Evolutionary conservation across 2,329 filamentous ascomycete genomes (phyloP), one percentile per base, ranked within the genome.

Genomic region (Tolypocladium tundrense): DNA sequence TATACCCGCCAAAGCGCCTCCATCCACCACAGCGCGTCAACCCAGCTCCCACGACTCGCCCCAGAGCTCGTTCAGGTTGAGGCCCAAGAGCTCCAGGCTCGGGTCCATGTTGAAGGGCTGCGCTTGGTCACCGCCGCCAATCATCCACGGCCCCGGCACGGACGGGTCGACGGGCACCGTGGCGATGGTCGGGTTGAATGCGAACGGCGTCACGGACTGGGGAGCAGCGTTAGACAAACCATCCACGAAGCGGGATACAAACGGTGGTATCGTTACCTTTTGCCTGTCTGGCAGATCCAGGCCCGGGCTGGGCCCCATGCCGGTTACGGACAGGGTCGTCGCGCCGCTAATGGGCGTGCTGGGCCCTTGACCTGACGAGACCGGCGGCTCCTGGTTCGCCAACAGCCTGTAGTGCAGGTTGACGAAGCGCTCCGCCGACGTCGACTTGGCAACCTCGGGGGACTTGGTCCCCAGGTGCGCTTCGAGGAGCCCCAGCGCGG

Each of bases 391-490:
- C 65, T 84, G 81, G 59, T 80, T 79, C 4, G 79, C 78, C 27
- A 83, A 68, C 56, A 85, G 73, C 63, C 79, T 79, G 65, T 81
- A 82, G 67, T 85, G 81, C 37, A 85, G 70, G 58, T 77, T 78
- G 62, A 85, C 78, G 63, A 85, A 85, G 21, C 81, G 73, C 69
- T 85, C 81, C 1, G 82, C 81, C 3, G 81, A 81, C 6, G 78
- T 77, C 4, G 81, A 81, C 68, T 84, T 85, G 58, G 83, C 82
- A 9, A 74, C 74, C 62, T 84, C 80, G 19, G 78, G 67, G 9
- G 81, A 77, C 71, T 84, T 85, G 59, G 77, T 77, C 35, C 79
- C 81, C 16, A 85, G 71, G 60, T 86, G 82, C 0, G 81, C 79
- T 67, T 85, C 81, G 31, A 85, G 72, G 11, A 86, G 73, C 3